These are phyloP conservation scores for Fraxinus baroniana DNA, from an alignment of 305 asterid species.

Conservation along the genomic window DNA sequence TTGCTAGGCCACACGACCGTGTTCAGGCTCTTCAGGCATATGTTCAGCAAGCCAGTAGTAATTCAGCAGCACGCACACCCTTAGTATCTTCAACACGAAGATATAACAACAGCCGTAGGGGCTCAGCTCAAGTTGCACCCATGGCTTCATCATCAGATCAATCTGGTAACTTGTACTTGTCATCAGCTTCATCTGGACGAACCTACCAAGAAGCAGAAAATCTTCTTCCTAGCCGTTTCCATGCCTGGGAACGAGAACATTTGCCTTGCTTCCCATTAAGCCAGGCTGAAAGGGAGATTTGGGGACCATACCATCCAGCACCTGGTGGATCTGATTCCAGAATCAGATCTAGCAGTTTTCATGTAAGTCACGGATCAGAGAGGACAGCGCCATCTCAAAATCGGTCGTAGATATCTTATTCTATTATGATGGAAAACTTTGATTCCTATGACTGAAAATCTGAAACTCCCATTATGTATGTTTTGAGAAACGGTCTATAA, in stretches of 20 bases:
- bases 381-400: conserved; percentile 58
- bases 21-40: conserved; percentile 36
- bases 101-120: conserved; percentile 45
- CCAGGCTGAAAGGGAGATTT: conserved; percentile 56
- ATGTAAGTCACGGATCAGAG: conserved; percentile 62
- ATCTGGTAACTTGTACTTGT: conserved; percentile 47
- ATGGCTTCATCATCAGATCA: conserved; percentile 60
- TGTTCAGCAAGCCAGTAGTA: conserved; percentile 51
- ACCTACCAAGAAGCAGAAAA: conserved; percentile 55
- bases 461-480: conserved; percentile 34
- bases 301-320: conserved; percentile 64
- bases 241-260: conserved; percentile 60
- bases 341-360: conserved; percentile 39
- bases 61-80: conserved; percentile 41
- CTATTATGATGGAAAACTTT: conserved; percentile 30
- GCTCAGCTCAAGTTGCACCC: conserved; percentile 47
- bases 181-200: conserved; percentile 52
- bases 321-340: conserved; percentile 43
- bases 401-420: conserved; percentile 45
- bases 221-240: conserved; percentile 41
- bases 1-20: conserved; percentile 53
- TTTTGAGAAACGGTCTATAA: conserved; percentile 44
- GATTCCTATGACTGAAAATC: conserved; percentile 35
- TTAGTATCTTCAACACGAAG: conserved; percentile 47
- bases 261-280: conserved; percentile 28